Evolutionary conservation across 176 grass and related monocot species (phyloP).

Genomic region (Panicum miliaceum): DNA sequence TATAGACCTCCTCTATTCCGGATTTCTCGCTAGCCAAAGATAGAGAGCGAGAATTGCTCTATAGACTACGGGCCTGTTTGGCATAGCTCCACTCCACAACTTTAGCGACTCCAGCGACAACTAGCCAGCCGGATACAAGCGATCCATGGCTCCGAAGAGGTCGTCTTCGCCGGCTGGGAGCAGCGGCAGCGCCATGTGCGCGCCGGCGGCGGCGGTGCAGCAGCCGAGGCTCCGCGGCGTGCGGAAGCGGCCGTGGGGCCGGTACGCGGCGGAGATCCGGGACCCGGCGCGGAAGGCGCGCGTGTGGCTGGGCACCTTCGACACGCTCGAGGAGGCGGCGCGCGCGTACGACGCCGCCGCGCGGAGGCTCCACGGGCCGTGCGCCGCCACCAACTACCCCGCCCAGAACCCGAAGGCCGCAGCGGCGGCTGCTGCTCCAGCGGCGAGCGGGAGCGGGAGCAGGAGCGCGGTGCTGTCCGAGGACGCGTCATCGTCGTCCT

Average conservation of each 20-base stretch:
- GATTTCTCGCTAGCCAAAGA: too few relatives aligned
- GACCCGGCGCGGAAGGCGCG: constrained; percentile 58
- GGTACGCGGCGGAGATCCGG: constrained; percentile 88
- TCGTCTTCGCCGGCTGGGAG: background rate
- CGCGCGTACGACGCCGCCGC: constrained; percentile 71
- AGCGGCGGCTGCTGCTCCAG: background rate
- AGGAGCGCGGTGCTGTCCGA: background rate
- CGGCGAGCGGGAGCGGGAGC: constrained; percentile 1
- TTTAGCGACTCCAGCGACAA: too few relatives aligned
- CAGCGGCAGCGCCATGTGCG: background rate
- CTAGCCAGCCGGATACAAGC: too few relatives aligned
- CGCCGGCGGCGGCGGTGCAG: background rate
- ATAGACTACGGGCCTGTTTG: too few relatives aligned
- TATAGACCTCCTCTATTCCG: too few relatives aligned
- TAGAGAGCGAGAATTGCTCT: too few relatives aligned
- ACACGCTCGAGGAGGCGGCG: constrained; percentile 57
- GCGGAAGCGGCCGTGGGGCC: constrained; percentile 83
- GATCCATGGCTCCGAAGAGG: too few relatives aligned
- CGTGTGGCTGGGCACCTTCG: constrained; percentile 79
- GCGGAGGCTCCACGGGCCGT: background rate
- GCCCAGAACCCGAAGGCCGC: background rate
- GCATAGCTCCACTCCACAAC: too few relatives aligned
- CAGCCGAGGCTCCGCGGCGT: constrained; percentile 58
- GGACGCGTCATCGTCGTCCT: background rate
- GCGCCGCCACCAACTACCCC: constrained; percentile 27